Percentiles rank a stretch among this genome's conserved stretches.
phyloP scores from a whole-genome alignment of 2,329 filamentous ascomycete species.

The Aotearoamyces nothofagi region DNA sequence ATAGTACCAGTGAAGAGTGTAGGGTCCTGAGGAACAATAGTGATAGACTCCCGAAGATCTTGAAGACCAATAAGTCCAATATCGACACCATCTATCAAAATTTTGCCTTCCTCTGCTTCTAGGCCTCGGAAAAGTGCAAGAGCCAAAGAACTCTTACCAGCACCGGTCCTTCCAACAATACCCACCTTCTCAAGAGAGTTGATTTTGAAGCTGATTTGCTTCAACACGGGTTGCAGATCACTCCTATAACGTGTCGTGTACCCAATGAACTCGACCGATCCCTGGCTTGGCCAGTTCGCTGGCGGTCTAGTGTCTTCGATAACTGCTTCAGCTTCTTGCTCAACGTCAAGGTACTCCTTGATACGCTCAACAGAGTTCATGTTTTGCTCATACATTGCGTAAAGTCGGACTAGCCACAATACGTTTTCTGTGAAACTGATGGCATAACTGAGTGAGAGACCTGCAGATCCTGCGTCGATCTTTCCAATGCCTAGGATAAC shows the following conservation, averaged over 20 bases:
- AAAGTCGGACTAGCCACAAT: slow-evolving; percentile 87
- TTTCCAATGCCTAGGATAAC: slow-evolving; percentile 69
- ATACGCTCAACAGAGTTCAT: slow-evolving; percentile 99
- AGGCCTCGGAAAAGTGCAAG: slow-evolving; percentile 86
- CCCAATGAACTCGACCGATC: slow-evolving; percentile 72
- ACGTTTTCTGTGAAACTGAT: slow-evolving; percentile 96
- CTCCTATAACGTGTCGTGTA: slow-evolving; percentile 83
- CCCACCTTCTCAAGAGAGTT: slow-evolving; percentile 81
- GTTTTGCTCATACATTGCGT: slow-evolving; percentile 93
- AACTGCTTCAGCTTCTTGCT: slow-evolving; percentile 74
- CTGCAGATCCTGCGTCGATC: slow-evolving; percentile 82
- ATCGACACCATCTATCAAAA: slow-evolving; percentile 82
- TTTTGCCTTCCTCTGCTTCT: slow-evolving; percentile 80
- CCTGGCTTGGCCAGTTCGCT: slow-evolving; percentile 70
- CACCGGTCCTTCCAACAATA: slow-evolving; percentile 88
- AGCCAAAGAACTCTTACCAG: slow-evolving; percentile 90
- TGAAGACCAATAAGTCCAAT: slow-evolving; percentile 83
- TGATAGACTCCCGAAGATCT: slow-evolving; percentile 84
- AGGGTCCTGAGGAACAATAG: slow-evolving; percentile 94
- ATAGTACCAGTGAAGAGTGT: slow-evolving; percentile 90
- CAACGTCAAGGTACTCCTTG: slow-evolving; percentile 92
- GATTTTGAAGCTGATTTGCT: slow-evolving; percentile 74
- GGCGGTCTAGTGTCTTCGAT: slow-evolving; percentile 67
- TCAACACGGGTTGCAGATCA: slow-evolving; percentile 77
- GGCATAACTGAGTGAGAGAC: slow-evolving; percentile 87